Conservation (phyloP, 2,329 filamentous ascomycete genomes). For the Blumeria graminis region DNA sequence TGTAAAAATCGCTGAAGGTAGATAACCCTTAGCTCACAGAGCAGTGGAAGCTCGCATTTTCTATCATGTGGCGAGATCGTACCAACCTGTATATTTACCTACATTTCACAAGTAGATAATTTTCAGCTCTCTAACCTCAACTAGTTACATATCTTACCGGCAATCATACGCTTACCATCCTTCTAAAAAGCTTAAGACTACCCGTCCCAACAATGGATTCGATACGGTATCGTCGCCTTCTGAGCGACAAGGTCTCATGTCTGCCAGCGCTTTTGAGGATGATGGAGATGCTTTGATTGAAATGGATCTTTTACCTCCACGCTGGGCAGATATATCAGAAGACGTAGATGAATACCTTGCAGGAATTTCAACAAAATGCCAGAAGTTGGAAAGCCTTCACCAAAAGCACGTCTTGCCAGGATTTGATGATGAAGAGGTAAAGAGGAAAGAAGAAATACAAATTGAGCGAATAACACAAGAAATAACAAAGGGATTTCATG, state of each 20-base stretch:
- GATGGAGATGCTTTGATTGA: slow-evolving; percentile 91
- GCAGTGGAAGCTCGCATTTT: not conserved
- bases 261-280: slow-evolving; percentile 50
- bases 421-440: slow-evolving; percentile 85
- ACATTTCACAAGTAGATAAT: slow-evolving; percentile 2
- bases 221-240: slow-evolving; percentile 29
- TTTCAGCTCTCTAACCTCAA: slow-evolving; percentile 12
- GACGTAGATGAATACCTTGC: slow-evolving; percentile 68
- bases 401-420: slow-evolving; percentile 92
- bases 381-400: slow-evolving; percentile 72
- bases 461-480: slow-evolving; percentile 80
- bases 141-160: slow-evolving; percentile 91
- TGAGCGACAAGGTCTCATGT: slow-evolving; percentile 64
- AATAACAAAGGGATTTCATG: slow-evolving; percentile 72
- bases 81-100: slow-evolving; percentile 61
- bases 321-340: slow-evolving; percentile 89
- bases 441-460: slow-evolving; percentile 63
- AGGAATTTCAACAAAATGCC: slow-evolving; percentile 60
- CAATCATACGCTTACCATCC: slow-evolving; percentile 96
- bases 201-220: slow-evolving; percentile 26
- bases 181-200: slow-evolving; percentile 55
- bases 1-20: not conserved
- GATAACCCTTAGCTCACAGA: not conserved
- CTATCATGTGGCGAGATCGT: slow-evolving; percentile 94
- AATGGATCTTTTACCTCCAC: slow-evolving; percentile 86